Evolutionary conservation across 768 basidiomycete species (phyloP).

Genomic region (Naganishia kalamii): DNA sequence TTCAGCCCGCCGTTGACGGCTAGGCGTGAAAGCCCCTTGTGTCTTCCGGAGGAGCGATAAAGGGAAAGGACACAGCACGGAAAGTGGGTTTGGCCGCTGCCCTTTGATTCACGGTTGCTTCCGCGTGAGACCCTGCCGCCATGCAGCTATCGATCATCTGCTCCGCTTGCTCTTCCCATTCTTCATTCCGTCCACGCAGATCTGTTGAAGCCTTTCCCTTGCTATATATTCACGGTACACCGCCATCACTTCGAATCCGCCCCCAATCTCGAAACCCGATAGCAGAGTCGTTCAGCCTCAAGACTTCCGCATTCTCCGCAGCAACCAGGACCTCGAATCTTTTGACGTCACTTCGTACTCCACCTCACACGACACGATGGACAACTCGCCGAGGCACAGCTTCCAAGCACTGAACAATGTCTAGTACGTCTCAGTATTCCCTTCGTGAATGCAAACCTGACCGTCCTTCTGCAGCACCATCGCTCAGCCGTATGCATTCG

Average conservation of each 20-base stretch:
- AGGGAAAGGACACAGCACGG: not conserved
- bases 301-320: too few relatives aligned
- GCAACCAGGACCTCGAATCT: not conserved
- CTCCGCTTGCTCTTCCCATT: not conserved
- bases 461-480: conserved; percentile 24
- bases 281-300: too few relatives aligned
- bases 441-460: too few relatives aligned
- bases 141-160: conserved; percentile 1
- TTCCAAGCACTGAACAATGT: conserved; percentile 43
- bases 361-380: conserved; percentile 27
- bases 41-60: not conserved
- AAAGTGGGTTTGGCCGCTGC: not conserved
- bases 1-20: not conserved
- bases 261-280: too few relatives aligned
- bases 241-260: too few relatives aligned
- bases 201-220: not conserved
- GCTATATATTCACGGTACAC: not conserved
- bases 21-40: not conserved
- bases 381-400: conserved; percentile 42
- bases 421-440: conserved; percentile 33
- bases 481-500: conserved; percentile 53
- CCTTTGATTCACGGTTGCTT: conserved; percentile 9
- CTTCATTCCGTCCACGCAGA: not conserved
- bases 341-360: not conserved
- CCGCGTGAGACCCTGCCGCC: not conserved